These are phyloP conservation scores for Aspergillus brunneoviolaceus DNA, from an alignment of 2,329 filamentous ascomycete species.

Conservation along the genomic window DNA sequence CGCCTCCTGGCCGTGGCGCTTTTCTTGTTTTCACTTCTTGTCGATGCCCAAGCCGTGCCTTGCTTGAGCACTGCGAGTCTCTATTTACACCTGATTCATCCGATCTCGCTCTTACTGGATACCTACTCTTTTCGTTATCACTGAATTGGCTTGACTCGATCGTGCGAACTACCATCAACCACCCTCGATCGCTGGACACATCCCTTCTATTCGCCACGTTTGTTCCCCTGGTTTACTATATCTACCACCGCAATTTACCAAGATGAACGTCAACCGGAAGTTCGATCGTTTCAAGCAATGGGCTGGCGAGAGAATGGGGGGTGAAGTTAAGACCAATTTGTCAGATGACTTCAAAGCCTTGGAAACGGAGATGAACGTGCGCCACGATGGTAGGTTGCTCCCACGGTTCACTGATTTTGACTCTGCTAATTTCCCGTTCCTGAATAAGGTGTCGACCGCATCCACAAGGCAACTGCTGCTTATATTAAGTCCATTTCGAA, in stretches of 20 bases:
- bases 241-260: constrained; percentile 18
- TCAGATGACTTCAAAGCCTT: constrained; percentile 89
- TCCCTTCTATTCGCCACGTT: neutral
- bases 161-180: neutral
- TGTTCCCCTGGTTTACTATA: neutral
- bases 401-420: neutral
- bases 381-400: constrained; percentile 70
- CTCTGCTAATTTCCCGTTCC: constrained; percentile 16
- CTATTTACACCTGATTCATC: neutral
- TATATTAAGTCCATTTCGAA: constrained; percentile 89
- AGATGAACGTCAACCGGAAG: constrained; percentile 75
- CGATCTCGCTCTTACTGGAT: neutral
- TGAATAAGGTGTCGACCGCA: constrained; percentile 79
- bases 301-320: constrained; percentile 95
- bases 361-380: constrained; percentile 84
- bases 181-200: neutral
- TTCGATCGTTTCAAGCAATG: constrained; percentile 96
- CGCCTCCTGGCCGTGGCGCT: constrained; percentile 2
- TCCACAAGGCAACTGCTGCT: constrained; percentile 79
- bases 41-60: neutral
- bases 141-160: neutral
- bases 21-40: neutral
- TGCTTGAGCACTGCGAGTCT: neutral
- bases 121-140: neutral
- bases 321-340: constrained; percentile 79